A percentile compares a stretch with the other conserved stretches of the same genome.
Evolutionary conservation across 2,329 filamentous ascomycete species (phyloP).

Genomic region (Xylariaceae sp.): DNA sequence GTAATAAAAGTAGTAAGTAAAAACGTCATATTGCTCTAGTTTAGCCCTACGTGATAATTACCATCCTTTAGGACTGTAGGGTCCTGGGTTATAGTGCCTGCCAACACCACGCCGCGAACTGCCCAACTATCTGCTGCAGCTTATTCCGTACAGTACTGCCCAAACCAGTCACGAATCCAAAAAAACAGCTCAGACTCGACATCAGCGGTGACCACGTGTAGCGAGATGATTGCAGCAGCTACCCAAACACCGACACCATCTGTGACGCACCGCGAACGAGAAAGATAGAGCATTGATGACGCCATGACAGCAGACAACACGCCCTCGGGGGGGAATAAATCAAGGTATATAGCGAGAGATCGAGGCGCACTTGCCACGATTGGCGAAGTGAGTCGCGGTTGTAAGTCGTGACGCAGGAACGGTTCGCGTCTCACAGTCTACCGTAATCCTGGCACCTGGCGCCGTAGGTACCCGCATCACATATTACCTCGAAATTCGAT

Average conservation of each 20-base stretch:
- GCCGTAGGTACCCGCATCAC: too few species aligned
- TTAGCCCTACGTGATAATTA: too few species aligned
- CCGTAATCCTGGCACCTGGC: background rate
- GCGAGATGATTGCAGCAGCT: constrained; percentile 16
- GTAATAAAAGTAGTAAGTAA: too few species aligned
- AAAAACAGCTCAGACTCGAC: constrained; percentile 13
- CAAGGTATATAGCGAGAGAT: constrained; percentile 1
- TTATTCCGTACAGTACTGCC: background rate
- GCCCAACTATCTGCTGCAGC: background rate
- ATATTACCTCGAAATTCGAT: too few species aligned
- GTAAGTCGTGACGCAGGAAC: constrained; percentile 18
- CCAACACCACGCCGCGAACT: background rate
- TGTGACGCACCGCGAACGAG: too few species aligned
- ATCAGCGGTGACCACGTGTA: constrained; percentile 19
- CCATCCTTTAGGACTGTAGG: too few species aligned
- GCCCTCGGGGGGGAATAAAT: background rate
- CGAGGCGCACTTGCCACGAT: background rate
- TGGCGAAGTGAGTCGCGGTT: background rate
- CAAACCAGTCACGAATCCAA: too few species aligned
- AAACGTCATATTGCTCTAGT: too few species aligned
- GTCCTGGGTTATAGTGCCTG: background rate
- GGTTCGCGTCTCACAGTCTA: constrained; percentile 1
- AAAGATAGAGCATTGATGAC: constrained; percentile 1
- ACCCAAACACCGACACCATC: too few species aligned
- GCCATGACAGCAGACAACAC: constrained; percentile 1